These are phyloP conservation scores for Cryphonectria naterciae DNA, from an alignment of 2,329 filamentous ascomycete genomes.

Conservation along the genomic window DNA sequence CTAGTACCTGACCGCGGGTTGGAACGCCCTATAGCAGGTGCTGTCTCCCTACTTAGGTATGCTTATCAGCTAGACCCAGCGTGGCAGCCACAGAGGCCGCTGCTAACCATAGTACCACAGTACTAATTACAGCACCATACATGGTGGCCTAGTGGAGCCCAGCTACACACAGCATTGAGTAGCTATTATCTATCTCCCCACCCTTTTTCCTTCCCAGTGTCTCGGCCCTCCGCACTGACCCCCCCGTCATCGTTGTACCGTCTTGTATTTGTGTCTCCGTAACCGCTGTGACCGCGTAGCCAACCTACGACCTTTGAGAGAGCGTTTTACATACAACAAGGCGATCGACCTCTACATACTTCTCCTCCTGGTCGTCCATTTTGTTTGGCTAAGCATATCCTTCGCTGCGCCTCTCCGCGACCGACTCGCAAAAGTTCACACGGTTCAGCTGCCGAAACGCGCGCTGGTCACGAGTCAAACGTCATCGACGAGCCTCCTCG, in stretches of 20 bases:
- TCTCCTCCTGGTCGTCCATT: neutral
- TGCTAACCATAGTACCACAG: neutral
- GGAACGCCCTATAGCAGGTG: neutral
- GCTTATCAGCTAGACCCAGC: neutral
- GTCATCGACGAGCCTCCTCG: slow-evolving; percentile 13
- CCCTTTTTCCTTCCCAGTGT: slow-evolving; percentile 6
- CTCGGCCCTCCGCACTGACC: slow-evolving; percentile 4
- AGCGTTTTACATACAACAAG: neutral
- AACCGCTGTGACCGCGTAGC: slow-evolving; percentile 3
- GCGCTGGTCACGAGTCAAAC: slow-evolving; percentile 9
- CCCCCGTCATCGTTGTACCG: slow-evolving; percentile 1
- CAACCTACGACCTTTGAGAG: slow-evolving; percentile 5
- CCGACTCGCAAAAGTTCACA: slow-evolving; percentile 18
- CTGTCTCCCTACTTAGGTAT: neutral
- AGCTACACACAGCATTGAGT: neutral
- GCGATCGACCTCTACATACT: neutral
- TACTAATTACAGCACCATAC: neutral
- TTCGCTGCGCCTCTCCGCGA: slow-evolving; percentile 7
- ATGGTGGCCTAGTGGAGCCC: neutral
- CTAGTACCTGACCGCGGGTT: neutral
- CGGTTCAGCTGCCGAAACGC: slow-evolving; percentile 4
- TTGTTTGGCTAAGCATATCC: neutral
- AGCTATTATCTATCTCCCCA: slow-evolving; percentile 4
- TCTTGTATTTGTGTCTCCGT: slow-evolving; percentile 13
- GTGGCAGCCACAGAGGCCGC: neutral